phyloP scores from a whole-genome alignment of 2,329 filamentous ascomycete species.

The Hirsutella minnesotensis region DNA sequence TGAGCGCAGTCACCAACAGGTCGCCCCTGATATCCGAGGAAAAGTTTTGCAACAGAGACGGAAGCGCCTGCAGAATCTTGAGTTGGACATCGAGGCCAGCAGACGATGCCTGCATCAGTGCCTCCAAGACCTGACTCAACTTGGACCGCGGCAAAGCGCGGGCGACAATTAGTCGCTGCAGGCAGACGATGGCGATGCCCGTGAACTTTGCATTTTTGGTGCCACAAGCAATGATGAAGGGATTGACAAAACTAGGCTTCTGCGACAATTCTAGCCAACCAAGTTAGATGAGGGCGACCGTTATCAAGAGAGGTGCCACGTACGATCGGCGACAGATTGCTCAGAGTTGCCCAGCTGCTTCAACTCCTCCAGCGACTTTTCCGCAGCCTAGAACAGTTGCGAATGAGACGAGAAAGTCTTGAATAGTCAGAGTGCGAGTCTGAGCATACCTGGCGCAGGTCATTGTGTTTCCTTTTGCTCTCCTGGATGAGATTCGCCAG shows the following conservation, averaged over 20 bases:
- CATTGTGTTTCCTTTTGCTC: slow-evolving; percentile 87
- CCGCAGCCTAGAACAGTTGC: slow-evolving; percentile 53
- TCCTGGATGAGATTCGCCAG: slow-evolving; percentile 86
- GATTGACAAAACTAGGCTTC: slow-evolving; percentile 74
- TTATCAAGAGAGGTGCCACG: slow-evolving; percentile 2
- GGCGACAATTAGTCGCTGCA: slow-evolving; percentile 79
- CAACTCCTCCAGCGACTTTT: slow-evolving; percentile 85
- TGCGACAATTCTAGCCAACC: slow-evolving; percentile 62
- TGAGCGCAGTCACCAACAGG: slow-evolving; percentile 68
- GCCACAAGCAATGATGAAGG: slow-evolving; percentile 85
- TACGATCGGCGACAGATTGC: slow-evolving; percentile 26
- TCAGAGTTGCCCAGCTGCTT: slow-evolving; percentile 36
- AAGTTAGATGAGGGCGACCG: neutral
- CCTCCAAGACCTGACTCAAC: slow-evolving; percentile 77
- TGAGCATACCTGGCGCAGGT: slow-evolving; percentile 62
- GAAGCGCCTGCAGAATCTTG: slow-evolving; percentile 87
- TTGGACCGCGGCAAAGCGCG: slow-evolving; percentile 67
- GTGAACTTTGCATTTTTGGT: slow-evolving; percentile 88
- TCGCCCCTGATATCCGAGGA: slow-evolving; percentile 69
- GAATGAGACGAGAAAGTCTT: neutral
- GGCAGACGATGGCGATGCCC: slow-evolving; percentile 72
- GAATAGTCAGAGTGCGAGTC: neutral
- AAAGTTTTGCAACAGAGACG: slow-evolving; percentile 85
- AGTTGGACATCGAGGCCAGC: slow-evolving; percentile 82
- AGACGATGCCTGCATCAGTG: slow-evolving; percentile 73